Percentiles rank a stretch among this genome's conserved stretches.
Conservation (phyloP, 257 asterid genomes). For the Solanum medicagineum region DNA sequence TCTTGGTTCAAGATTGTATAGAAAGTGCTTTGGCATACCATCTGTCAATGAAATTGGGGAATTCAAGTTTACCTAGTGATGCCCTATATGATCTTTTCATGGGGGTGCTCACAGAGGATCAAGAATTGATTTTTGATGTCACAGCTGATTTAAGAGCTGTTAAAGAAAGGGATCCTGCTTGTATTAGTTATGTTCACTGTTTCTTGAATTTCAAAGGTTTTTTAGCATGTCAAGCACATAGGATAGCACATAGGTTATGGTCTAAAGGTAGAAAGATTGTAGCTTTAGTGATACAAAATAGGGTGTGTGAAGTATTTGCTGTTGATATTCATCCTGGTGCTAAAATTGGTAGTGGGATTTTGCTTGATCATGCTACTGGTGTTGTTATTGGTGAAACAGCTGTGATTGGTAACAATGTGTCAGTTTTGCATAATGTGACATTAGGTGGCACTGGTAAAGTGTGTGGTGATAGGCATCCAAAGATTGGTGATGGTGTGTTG, state of each 20-base stretch:
- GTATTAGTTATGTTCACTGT: slow-evolving; percentile 70
- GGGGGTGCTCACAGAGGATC: slow-evolving; percentile 32
- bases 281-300: slow-evolving; percentile 55
- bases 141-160: slow-evolving; percentile 48
- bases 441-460: slow-evolving; percentile 87
- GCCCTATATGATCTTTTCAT: slow-evolving; percentile 45
- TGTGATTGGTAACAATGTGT: slow-evolving; percentile 70
- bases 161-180: slow-evolving; percentile 86
- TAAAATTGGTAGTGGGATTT: slow-evolving; percentile 54
- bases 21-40: slow-evolving; percentile 52
- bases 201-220: slow-evolving; percentile 81
- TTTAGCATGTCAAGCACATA: slow-evolving; percentile 63
- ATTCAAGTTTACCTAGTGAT: slow-evolving; percentile 30
- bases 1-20: slow-evolving; percentile 44
- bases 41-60: slow-evolving; percentile 48
- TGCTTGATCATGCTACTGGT: slow-evolving; percentile 65
- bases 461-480: slow-evolving; percentile 77
- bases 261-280: slow-evolving; percentile 36
- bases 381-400: slow-evolving; percentile 83
- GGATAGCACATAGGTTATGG: slow-evolving; percentile 71
- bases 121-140: slow-evolving; percentile 38
- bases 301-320: slow-evolving; percentile 71
- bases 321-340: slow-evolving; percentile 95
- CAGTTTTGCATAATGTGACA: slow-evolving; percentile 83
- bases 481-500: slow-evolving; percentile 77